Conservation (phyloP, 306 rosid species). For the Coriaria nepalensis region DNA sequence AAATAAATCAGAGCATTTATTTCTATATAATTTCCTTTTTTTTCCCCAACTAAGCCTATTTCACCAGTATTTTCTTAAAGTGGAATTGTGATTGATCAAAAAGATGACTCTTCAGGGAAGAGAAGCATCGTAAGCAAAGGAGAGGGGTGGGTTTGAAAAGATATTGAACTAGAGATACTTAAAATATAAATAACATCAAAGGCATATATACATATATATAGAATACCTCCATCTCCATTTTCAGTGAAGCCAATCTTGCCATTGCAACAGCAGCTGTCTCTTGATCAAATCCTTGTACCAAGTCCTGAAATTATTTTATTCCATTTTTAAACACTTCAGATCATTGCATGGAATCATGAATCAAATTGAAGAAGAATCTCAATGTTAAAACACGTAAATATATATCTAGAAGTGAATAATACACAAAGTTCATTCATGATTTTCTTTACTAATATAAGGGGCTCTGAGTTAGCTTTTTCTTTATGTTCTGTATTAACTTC, state of each 20-base stretch:
- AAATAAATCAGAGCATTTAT: too few species aligned
- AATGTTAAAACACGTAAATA: conserved; percentile 6
- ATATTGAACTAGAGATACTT: not conserved
- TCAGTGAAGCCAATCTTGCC: conserved; percentile 78
- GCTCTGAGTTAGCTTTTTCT: too few species aligned
- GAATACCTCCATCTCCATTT: conserved; percentile 90
- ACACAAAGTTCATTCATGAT: too few species aligned
- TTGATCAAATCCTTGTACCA: conserved; percentile 95
- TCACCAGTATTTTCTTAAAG: too few species aligned
- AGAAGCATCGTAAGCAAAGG: not conserved
- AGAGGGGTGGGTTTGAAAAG: not conserved
- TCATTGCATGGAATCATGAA: not conserved
- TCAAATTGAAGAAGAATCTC: conserved; percentile 2
- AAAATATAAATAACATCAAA: not conserved
- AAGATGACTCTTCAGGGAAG: not conserved
- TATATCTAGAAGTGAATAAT: not conserved
- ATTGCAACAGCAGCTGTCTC: conserved; percentile 96
- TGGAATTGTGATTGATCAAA: not conserved
- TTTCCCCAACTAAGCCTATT: too few species aligned
- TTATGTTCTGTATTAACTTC: too few species aligned
- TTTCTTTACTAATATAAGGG: too few species aligned
- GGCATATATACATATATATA: conserved; percentile 8
- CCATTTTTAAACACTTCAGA: conserved; percentile 11
- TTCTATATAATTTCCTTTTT: too few species aligned
- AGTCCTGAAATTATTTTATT: conserved; percentile 41